These are phyloP conservation scores for Macrophomina phaseolina DNA, from an alignment of 2,329 filamentous ascomycete genomes.

Conservation along the genomic window DNA sequence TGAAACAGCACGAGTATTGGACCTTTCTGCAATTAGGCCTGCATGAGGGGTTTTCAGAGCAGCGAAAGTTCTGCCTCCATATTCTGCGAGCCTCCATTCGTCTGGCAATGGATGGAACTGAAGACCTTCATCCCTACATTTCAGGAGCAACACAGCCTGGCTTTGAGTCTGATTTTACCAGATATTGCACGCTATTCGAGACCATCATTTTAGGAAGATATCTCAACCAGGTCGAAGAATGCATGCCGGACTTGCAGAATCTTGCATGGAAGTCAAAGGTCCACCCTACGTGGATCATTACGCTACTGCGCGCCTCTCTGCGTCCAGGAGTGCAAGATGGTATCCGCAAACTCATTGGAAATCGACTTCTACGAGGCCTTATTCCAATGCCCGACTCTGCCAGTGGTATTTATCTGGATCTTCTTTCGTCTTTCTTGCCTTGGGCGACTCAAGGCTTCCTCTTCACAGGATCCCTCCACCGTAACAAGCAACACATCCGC, in stretches of 20 bases:
- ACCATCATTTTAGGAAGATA: slow-evolving; percentile 57
- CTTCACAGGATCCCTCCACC: slow-evolving; percentile 48
- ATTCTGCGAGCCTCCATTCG: slow-evolving; percentile 50
- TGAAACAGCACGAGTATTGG: slow-evolving; percentile 49
- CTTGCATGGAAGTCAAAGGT: slow-evolving; percentile 45
- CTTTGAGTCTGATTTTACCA: slow-evolving; percentile 46
- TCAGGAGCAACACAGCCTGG: slow-evolving; percentile 1
- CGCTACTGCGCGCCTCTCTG: slow-evolving; percentile 49
- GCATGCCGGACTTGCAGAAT: slow-evolving; percentile 49
- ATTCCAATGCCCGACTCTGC: slow-evolving; percentile 26
- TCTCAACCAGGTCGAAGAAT: slow-evolving; percentile 55
- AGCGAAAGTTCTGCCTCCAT: slow-evolving; percentile 53
- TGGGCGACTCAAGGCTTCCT: slow-evolving; percentile 55
- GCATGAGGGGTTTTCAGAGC: slow-evolving; percentile 50
- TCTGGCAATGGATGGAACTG: slow-evolving; percentile 23
- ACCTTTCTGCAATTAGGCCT: slow-evolving; percentile 45
- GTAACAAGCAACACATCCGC: slow-evolving; percentile 35
- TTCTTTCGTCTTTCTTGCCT: slow-evolving; percentile 51
- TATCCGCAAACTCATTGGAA: slow-evolving; percentile 53
- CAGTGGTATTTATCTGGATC: slow-evolving; percentile 47
- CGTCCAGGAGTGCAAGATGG: slow-evolving; percentile 51
- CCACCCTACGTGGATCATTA: slow-evolving; percentile 49
- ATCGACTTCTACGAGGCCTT: slow-evolving; percentile 48
- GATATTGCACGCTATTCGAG: slow-evolving; percentile 54
- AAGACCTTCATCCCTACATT: slow-evolving; percentile 26